Conservation (phyloP, 345 rosid genomes). For the Eutrema yunnanense region DNA sequence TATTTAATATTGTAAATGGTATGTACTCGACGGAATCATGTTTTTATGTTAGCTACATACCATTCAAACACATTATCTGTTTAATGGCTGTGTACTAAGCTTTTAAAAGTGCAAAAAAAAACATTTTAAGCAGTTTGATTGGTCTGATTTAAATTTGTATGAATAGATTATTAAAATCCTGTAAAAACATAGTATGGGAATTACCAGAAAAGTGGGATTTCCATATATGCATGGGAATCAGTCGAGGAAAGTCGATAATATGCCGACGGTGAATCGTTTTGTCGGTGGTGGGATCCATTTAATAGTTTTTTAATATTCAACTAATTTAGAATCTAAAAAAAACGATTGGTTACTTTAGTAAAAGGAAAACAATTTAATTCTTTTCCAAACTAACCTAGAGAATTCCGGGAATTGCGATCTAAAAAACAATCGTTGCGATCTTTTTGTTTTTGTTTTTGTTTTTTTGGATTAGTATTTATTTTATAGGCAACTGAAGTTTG, state of each 20-base stretch:
- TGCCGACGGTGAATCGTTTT: constrained; percentile 20
- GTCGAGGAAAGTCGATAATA: neutral
- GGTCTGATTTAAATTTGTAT: neutral
- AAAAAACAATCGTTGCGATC: neutral
- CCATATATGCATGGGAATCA: neutral
- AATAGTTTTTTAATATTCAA: neutral
- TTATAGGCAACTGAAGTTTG: neutral
- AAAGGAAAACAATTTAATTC: neutral
- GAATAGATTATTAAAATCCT: no score
- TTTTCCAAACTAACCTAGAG: neutral
- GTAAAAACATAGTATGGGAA: no score
- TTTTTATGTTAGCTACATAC: no score
- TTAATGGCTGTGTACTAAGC: neutral
- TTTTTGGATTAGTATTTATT: neutral
- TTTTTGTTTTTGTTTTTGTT: no score
- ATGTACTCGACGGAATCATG: no score
- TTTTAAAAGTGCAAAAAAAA: neutral
- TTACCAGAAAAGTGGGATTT: neutral
- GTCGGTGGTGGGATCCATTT: constrained; percentile 30
- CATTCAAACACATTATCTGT: neutral
- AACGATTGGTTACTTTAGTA: constrained; percentile 14
- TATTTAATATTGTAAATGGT: no score
- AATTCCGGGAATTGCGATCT: constrained; percentile 9
- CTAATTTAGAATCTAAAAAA: constrained; percentile 8
- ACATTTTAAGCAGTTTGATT: no score